Percentiles rank a stretch among this genome's conserved stretches.
phyloP scores from a whole-genome alignment of 306 rosid species.

The Quillaja saponaria region DNA sequence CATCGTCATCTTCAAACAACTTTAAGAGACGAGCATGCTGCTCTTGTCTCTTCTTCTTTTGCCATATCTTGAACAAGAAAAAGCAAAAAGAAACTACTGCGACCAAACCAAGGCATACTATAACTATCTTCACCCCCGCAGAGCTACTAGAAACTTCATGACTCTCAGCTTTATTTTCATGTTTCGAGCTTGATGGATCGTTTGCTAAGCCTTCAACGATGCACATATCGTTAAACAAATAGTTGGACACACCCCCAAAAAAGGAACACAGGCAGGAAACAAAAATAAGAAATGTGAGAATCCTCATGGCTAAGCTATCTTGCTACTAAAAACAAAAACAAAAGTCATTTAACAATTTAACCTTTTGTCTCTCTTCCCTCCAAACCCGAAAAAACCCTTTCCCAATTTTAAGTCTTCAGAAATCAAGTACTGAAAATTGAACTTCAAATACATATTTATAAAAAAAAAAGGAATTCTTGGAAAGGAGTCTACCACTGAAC shows the following conservation, averaged over 20 bases:
- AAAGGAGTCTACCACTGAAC: too few species aligned
- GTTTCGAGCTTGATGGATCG: conserved; percentile 45
- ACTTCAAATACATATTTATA: too few species aligned
- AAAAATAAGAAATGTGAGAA: neutral
- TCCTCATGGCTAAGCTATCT: neutral
- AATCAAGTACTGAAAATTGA: too few species aligned
- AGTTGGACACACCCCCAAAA: too few species aligned
- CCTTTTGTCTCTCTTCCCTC: too few species aligned
- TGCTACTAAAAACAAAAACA: too few species aligned
- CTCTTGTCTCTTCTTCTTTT: conserved; percentile 79
- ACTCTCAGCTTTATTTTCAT: conserved; percentile 37
- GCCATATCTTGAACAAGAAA: conserved; percentile 69
- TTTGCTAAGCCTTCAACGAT: conserved; percentile 41
- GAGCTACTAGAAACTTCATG: conserved; percentile 41
- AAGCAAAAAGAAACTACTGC: conserved; percentile 47
- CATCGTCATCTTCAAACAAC: conserved; percentile 91
- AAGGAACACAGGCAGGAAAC: conserved; percentile 1
- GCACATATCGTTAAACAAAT: neutral
- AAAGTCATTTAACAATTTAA: too few species aligned
- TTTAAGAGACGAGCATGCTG: conserved; percentile 86
- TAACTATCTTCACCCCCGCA: conserved; percentile 45
- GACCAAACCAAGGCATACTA: conserved; percentile 51
- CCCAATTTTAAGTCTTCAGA: too few species aligned
- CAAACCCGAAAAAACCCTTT: too few species aligned
- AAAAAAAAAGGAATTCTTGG: too few species aligned